A percentile compares a stretch with the other conserved stretches of the same genome.
Evolutionary conservation across 306 rosid species (phyloP).

Genomic region (Argentina anserina): DNA sequence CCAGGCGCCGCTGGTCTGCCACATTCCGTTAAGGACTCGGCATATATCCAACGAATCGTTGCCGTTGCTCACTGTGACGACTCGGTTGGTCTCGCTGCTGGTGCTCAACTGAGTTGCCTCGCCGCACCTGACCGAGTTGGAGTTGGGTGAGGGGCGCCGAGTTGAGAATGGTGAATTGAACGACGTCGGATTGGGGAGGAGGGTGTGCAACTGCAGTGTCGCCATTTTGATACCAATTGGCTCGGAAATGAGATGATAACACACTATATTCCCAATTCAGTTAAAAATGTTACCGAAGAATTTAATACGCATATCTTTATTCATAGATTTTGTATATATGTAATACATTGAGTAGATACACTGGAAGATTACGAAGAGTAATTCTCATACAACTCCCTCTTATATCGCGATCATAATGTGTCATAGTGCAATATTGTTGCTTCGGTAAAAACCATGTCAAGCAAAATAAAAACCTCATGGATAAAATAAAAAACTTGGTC

Average conservation of each 20-base stretch:
- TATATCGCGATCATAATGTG: too few species aligned
- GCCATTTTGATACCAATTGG: constrained; percentile 4
- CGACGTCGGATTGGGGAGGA: constrained; percentile 8
- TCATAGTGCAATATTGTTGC: too few species aligned
- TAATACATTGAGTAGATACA: too few species aligned
- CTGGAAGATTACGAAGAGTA: too few species aligned
- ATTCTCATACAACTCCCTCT: too few species aligned
- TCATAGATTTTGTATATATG: too few species aligned
- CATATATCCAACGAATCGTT: constrained; percentile 66
- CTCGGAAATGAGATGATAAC: neutral
- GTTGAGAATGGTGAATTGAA: constrained; percentile 4
- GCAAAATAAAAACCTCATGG: too few species aligned
- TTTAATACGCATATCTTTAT: too few species aligned
- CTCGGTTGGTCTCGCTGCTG: constrained; percentile 35
- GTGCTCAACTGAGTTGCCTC: constrained; percentile 18
- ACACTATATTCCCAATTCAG: too few species aligned
- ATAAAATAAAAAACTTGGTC: too few species aligned
- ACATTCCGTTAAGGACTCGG: constrained; percentile 80
- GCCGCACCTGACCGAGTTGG: constrained; percentile 42
- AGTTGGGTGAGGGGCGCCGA: constrained; percentile 8
- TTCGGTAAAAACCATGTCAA: too few species aligned
- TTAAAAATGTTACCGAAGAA: too few species aligned
- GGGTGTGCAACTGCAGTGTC: constrained; percentile 9
- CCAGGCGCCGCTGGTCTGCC: constrained; percentile 93
- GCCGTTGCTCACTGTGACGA: constrained; percentile 49